These are phyloP conservation scores for Ramaria rubella DNA, from an alignment of 768 basidiomycete genomes.

Conservation along the genomic window DNA sequence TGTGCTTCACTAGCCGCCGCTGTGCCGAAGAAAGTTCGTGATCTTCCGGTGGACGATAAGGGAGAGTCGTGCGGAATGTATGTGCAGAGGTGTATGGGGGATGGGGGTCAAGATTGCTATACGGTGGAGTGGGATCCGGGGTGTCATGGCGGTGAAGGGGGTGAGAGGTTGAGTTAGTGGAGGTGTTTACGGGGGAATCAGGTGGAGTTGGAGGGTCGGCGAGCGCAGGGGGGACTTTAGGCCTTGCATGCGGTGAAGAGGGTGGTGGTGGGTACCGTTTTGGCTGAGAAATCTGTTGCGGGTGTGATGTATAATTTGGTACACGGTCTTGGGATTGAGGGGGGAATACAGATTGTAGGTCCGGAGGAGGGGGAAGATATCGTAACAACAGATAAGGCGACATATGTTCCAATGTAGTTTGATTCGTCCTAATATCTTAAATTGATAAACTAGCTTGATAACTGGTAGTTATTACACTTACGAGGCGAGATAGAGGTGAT, in stretches of 20 bases:
- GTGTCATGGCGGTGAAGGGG: background rate
- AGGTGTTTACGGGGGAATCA: constrained; percentile 15
- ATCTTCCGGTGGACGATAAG: constrained; percentile 54
- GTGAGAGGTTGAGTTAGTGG: constrained; percentile 9
- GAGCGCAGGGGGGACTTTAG: constrained; percentile 2
- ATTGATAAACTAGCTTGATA: too few relatives aligned
- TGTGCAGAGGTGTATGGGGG: background rate
- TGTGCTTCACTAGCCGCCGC: constrained; percentile 56
- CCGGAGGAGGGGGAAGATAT: constrained; percentile 61
- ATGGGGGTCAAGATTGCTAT: background rate
- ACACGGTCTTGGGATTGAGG: too few relatives aligned
- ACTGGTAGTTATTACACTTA: too few relatives aligned
- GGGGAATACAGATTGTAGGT: too few relatives aligned
- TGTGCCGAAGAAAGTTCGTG: constrained; percentile 63
- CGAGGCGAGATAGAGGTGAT: constrained; percentile 73
- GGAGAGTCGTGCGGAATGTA: background rate
- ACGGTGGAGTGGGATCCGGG: background rate
- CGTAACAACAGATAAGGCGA: constrained; percentile 70
- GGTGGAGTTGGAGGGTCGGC: constrained; percentile 38
- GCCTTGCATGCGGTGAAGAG: constrained; percentile 19
- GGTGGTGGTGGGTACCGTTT: constrained; percentile 1
- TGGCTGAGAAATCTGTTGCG: background rate
- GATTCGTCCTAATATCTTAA: constrained; percentile 76
- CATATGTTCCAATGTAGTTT: constrained; percentile 76
- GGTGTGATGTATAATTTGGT: constrained; percentile 14